A percentile compares a stretch with the other conserved stretches of the same genome.
Evolutionary conservation across 2,329 filamentous ascomycete species (phyloP).

Genomic region (Apiospora arundinis): DNA sequence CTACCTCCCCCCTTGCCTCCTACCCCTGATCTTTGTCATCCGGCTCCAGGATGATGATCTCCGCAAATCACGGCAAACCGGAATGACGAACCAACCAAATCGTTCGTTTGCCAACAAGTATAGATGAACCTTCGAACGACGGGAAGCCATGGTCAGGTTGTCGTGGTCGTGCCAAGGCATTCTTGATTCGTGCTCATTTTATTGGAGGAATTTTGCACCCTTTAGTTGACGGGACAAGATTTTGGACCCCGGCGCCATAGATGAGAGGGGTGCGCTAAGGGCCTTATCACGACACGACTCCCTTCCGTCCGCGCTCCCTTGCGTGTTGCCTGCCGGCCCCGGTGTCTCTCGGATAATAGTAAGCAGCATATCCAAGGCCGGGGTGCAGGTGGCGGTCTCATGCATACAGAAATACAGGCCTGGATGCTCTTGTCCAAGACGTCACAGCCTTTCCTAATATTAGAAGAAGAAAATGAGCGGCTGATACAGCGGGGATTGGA

Average conservation of each 20-base stretch:
- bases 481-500: neutral
- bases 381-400: neutral
- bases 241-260: neutral
- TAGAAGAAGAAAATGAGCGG: neutral
- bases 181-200: neutral
- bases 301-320: neutral
- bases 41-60: neutral
- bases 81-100: neutral
- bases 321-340: neutral
- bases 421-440: neutral
- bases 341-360: neutral
- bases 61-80: neutral
- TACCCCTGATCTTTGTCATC: neutral
- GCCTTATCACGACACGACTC: neutral
- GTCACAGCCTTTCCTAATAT: slow-evolving; percentile 3
- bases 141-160: neutral
- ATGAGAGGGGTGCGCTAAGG: slow-evolving; percentile 15
- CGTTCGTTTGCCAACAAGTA: neutral
- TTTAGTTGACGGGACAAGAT: neutral
- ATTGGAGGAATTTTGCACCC: slow-evolving; percentile 4
- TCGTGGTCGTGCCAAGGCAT: neutral
- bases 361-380: neutral
- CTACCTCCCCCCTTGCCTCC: neutral
- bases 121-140: neutral
- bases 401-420: neutral